These are phyloP conservation scores for Casuarina cunninghamiana DNA, from an alignment of 306 rosid genomes.

Conservation along the genomic window DNA sequence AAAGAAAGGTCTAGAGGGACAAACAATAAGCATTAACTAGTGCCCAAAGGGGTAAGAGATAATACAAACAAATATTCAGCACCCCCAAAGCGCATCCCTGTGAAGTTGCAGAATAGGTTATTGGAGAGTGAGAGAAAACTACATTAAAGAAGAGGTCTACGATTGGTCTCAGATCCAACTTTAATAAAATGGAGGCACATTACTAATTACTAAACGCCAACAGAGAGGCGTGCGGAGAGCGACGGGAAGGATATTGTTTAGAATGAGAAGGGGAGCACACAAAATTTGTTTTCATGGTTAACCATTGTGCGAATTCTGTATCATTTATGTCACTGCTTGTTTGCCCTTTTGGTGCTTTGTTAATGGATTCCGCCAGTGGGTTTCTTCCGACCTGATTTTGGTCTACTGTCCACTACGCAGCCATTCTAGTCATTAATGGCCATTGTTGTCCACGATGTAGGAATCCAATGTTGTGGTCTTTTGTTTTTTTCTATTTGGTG, in stretches of 20 bases:
- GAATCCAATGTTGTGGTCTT: background rate
- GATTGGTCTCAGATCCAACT: background rate
- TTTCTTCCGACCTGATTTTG: background rate
- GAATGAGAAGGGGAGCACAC: background rate
- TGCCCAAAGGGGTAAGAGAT: background rate
- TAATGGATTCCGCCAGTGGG: background rate
- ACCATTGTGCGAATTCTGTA: background rate
- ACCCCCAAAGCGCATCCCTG: background rate
- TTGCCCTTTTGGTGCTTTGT: background rate
- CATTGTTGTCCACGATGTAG: background rate
- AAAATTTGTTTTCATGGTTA: background rate
- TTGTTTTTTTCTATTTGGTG: too few species aligned
- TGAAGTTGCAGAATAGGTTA: background rate
- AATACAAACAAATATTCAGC: background rate
- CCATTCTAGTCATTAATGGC: background rate
- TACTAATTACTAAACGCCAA: constrained; percentile 1
- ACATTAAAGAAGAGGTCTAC: constrained; percentile 7
- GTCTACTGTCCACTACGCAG: constrained; percentile 1
- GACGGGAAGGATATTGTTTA: background rate
- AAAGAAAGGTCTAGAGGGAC: background rate
- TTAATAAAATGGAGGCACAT: background rate
- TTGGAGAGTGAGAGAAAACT: background rate
- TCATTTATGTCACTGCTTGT: background rate
- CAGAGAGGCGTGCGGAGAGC: background rate
- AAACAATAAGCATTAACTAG: background rate